Evolutionary conservation across 2,329 filamentous ascomycete genomes (phyloP).

Genomic region (Coniochaeta pulveracea): DNA sequence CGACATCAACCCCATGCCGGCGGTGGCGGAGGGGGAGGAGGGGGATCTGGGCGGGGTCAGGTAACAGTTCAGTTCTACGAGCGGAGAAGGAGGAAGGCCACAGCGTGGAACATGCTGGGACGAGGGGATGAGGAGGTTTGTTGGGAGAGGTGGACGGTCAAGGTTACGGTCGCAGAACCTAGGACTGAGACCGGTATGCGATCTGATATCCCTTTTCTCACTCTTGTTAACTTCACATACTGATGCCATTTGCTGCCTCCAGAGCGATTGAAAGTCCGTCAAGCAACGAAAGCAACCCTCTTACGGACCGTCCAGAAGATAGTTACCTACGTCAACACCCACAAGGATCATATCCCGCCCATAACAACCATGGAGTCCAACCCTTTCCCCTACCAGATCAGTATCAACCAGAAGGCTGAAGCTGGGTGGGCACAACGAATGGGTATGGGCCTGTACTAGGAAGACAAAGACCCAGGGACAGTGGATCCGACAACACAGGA

Average conservation of each 20-base stretch:
- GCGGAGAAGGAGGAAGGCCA: slow-evolving; percentile 66
- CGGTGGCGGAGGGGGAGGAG: slow-evolving; percentile 5
- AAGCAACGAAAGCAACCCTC: slow-evolving; percentile 83
- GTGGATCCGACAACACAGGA: too few species aligned
- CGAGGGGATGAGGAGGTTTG: slow-evolving; percentile 76
- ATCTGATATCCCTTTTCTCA: slow-evolving; percentile 2
- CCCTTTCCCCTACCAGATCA: slow-evolving; percentile 90
- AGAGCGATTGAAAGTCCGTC: slow-evolving; percentile 83
- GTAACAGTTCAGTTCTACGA: slow-evolving; percentile 91
- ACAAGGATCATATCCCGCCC: slow-evolving; percentile 93
- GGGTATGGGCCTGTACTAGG: slow-evolving; percentile 60
- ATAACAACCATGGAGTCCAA: slow-evolving; percentile 89
- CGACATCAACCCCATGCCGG: slow-evolving; percentile 20
- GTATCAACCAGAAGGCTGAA: slow-evolving; percentile 73
- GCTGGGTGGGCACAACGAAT: slow-evolving; percentile 71
- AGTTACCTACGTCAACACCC: slow-evolving; percentile 71
- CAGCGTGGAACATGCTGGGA: slow-evolving; percentile 52
- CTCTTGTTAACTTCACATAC: too few species aligned
- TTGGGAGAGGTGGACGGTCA: slow-evolving; percentile 93
- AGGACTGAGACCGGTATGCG: slow-evolving; percentile 72
- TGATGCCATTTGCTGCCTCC: too few species aligned
- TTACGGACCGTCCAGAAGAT: slow-evolving; percentile 84
- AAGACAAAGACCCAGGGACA: not conserved
- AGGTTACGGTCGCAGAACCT: slow-evolving; percentile 86
- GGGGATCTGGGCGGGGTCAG: slow-evolving; percentile 58